Base-by-base conservation (phyloP, 345 rosid species). In the Linum trigynum region DNA sequence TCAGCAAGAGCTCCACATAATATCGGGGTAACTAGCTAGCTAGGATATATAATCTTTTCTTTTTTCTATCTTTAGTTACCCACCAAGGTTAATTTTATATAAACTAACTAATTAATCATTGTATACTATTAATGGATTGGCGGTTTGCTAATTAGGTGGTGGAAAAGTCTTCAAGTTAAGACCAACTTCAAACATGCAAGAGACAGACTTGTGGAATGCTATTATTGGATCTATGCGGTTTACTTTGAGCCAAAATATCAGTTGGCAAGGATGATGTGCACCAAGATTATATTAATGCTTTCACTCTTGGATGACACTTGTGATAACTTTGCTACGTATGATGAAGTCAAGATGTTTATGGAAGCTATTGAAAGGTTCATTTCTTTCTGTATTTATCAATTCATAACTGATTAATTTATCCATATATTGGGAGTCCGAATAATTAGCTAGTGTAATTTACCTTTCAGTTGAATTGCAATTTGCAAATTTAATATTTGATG, bases 111-210 rank as follows among this genome's bases (percentile, higher is more conserved):
- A 41, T 3, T 41, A 3, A 41, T 41, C 3, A 41, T 7, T 55
- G 2, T 55, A 55, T 14, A 5, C 1, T 45, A 0, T 2, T 51
- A 6, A n/a, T n/a, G n/a, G n/a, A n/a, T n/a, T n/a, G n/a, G n/a
- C n/a, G n/a, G n/a, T n/a, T n/a, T n/a, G n/a, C n/a, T n/a, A n/a
- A n/a, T n/a, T 36, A 75, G 81, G 69, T 77, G 76, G 78, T 74
- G 71, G 75, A 71, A 58, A 62, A 65, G 43, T 14, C 50, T 77
- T 39, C 75, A 77, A 45, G 50, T 71, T 38, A 2, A 40, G 0
- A 71, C 6, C 1, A 74, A 74, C 45, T 63, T 77, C n/a, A 71
- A 77, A 0, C 73, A 63, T 67, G 71, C 75, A 37, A 57, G 77
- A 48, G 72, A 77, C 55, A 70, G 75, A 38, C 2, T 73, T 1